Percentiles rank a stretch among this genome's conserved stretches.
phyloP scores from a whole-genome alignment of 352 stramenopile species.

The Albugo laibachii region DNA sequence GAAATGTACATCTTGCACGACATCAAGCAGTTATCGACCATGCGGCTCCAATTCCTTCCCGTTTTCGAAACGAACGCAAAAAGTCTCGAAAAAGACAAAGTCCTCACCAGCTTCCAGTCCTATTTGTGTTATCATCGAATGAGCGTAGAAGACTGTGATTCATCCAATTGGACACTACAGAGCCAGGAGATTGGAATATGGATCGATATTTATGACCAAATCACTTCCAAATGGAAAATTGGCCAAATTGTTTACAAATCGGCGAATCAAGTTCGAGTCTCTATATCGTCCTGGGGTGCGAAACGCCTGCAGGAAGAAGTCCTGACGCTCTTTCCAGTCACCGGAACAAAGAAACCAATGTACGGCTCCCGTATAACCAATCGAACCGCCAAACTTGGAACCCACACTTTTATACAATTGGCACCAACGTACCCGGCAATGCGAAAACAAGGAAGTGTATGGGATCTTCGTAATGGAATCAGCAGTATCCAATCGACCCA shows the following conservation, averaged over 20 bases:
- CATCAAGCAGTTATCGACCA: slow-evolving; percentile 26
- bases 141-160: slow-evolving; percentile 30
- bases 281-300: slow-evolving; percentile 41
- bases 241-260: slow-evolving; percentile 51
- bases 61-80: slow-evolving; percentile 21
- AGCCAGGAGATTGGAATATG: slow-evolving; percentile 49
- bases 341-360: no score
- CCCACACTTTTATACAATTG: slow-evolving; percentile 54
- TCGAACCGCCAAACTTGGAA: slow-evolving; percentile 43
- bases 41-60: slow-evolving; percentile 37
- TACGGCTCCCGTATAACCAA: slow-evolving; percentile 22
- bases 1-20: slow-evolving; percentile 59
- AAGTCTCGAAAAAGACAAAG: neutral
- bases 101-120: slow-evolving; percentile 9
- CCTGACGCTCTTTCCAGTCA: slow-evolving; percentile 12
- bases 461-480: slow-evolving; percentile 17
- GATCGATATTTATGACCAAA: slow-evolving; percentile 66
- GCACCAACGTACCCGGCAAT: slow-evolving; percentile 63
- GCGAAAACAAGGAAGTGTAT: slow-evolving; percentile 46
- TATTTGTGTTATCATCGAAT: slow-evolving; percentile 57
- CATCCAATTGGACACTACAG: slow-evolving; percentile 49
- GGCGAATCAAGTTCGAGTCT: slow-evolving; percentile 37
- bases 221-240: slow-evolving; percentile 54
- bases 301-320: slow-evolving; percentile 41
- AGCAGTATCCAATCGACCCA: slow-evolving; percentile 21